Evolutionary conservation across 805 yeast genomes (phyloP), one percentile per base, ranked within the genome.

Genomic region (Candida wancherniae): DNA sequence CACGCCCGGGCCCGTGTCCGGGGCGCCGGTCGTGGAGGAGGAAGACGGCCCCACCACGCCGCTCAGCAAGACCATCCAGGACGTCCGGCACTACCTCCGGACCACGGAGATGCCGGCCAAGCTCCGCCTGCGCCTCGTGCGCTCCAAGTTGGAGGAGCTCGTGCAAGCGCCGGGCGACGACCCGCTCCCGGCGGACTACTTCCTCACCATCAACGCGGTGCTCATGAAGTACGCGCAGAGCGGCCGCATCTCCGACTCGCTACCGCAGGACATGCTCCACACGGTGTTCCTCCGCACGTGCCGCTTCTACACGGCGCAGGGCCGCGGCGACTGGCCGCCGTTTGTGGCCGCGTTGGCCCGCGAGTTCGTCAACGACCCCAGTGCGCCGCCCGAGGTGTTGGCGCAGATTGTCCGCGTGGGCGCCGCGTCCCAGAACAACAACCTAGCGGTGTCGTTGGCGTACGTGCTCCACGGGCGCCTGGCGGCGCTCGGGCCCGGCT

Each of bases 321-420:
- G 31, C 19, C 36, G 28, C 8, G 19, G 34, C 4, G 41, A 34
- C 14, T 26, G 54, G 9, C 67, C 69, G 3, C 48, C 48, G 30
- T 62, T 42, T 41, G 37, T 61, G 37, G 47, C 56, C 1, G 26
- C 48, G 3, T 24, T 60, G 19, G 51, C 58, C 3, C 45, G 39
- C 19, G 29, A 40, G 13, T 40, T 55, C 16, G 31, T n/a, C n/a
- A 29, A 3, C 14, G 19, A 20, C 2, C 9, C 10, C 8, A 14
- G 16, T 5, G 14, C 51, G 4, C 46, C 60, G 3, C 31, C 51
- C 1, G 33, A 35, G 11, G 31, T 51, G 3, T 39, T 58, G 25
- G 56, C 54, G 1, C 42, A 45, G 17, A 39, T 61, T 0, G 48
- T 57, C 5, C 57, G 52, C 6, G 39, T 63, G 32, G 64, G 58